A percentile compares a stretch with the other conserved stretches of the same genome.
phyloP scores from a whole-genome alignment of 2,329 filamentous ascomycete species.

The Paecilomyces dactylethromorphus region DNA sequence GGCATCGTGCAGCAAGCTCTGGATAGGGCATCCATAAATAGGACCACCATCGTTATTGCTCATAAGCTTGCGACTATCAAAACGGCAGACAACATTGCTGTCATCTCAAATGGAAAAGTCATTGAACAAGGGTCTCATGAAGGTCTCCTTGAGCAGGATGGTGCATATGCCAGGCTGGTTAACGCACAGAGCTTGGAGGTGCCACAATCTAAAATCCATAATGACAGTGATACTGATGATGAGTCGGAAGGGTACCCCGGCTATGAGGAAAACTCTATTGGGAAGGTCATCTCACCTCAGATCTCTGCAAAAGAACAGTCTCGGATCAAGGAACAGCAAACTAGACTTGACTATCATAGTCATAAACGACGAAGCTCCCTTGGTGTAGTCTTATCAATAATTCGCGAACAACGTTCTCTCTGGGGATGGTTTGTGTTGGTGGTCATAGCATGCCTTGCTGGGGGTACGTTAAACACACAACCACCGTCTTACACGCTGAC shows the following conservation, averaged over 20 bases:
- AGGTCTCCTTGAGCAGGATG: constrained; percentile 30
- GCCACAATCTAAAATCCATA: background rate
- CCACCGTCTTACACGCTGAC: background rate
- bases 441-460: background rate
- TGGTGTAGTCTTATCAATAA: background rate
- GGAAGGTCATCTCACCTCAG: background rate
- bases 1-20: constrained; percentile 79
- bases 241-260: background rate
- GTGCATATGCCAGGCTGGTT: constrained; percentile 38
- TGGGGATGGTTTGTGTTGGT: background rate
- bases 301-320: no score
- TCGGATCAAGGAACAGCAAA: background rate
- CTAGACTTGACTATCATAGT: background rate
- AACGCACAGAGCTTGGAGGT: constrained; percentile 38
- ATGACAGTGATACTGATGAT: background rate
- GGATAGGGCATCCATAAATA: constrained; percentile 59
- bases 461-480: background rate
- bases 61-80: constrained; percentile 40
- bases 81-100: constrained; percentile 40
- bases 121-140: constrained; percentile 40
- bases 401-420: background rate
- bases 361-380: background rate
- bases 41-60: constrained; percentile 34
- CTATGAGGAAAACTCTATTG: background rate
- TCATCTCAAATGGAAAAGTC: constrained; percentile 37